phyloP scores from a whole-genome alignment of 768 basidiomycete species.

The Hericium alpestre region DNA sequence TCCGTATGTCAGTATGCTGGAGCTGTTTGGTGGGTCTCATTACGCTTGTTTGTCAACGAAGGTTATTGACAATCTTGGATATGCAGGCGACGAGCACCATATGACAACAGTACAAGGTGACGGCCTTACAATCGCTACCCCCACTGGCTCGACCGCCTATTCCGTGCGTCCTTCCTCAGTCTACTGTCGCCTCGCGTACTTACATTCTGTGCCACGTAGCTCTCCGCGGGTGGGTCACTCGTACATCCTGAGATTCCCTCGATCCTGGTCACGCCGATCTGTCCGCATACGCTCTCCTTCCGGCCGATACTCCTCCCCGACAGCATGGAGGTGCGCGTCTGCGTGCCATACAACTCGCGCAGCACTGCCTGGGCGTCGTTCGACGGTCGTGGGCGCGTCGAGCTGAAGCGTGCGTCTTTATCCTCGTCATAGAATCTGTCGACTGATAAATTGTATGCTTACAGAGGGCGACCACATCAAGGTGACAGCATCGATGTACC shows the following conservation, averaged over 20 bases:
- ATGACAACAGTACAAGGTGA: constrained; percentile 99
- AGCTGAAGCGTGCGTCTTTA: constrained; percentile 73
- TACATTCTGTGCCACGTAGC: constrained; percentile 15
- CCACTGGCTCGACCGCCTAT: constrained; percentile 97
- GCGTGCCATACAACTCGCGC: constrained; percentile 97
- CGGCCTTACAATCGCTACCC: constrained; percentile 87
- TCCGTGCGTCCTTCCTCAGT: constrained; percentile 48
- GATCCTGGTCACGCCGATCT: constrained; percentile 92
- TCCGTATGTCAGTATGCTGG: constrained; percentile 91
- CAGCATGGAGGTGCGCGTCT: constrained; percentile 95
- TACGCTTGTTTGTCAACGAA: neutral
- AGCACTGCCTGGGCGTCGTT: constrained; percentile 99
- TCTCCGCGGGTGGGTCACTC: constrained; percentile 95
- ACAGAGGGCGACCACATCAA: constrained; percentile 99
- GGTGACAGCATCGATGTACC: constrained; percentile 92
- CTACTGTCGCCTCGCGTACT: constrained; percentile 6
- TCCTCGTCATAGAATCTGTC: neutral
- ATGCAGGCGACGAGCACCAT: constrained; percentile 90
- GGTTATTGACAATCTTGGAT: constrained; percentile 4
- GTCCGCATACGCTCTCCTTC: constrained; percentile 97
- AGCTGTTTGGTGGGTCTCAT: constrained; percentile 79
- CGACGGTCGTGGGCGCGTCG: constrained; percentile 92
- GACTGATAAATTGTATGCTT: constrained; percentile 4
- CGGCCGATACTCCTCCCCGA: constrained; percentile 97
- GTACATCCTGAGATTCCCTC: constrained; percentile 98